phyloP scores from a whole-genome alignment of 2,329 filamentous ascomycete species.

The Aspergillus ibericus region DNA sequence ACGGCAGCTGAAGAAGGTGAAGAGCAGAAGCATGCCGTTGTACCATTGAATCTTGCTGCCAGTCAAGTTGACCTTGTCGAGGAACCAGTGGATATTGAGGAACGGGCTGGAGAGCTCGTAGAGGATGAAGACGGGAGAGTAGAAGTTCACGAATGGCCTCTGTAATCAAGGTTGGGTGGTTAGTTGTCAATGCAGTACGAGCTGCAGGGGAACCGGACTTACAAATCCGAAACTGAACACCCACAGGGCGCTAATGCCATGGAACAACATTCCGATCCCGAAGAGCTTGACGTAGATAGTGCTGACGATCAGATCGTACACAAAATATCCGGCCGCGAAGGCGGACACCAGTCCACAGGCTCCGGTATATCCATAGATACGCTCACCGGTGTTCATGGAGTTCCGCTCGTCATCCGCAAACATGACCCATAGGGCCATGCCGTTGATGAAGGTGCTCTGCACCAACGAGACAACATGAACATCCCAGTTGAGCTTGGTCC shows the following conservation, averaged over 20 bases:
- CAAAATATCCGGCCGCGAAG: conserved; percentile 63
- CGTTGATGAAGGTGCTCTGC: conserved; percentile 59
- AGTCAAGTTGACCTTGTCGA: conserved; percentile 66
- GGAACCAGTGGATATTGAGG: conserved; percentile 70
- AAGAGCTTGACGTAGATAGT: conserved; percentile 57
- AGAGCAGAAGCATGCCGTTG: conserved; percentile 61
- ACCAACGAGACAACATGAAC: conserved; percentile 65
- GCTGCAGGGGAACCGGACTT: conserved; percentile 36
- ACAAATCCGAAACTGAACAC: conserved; percentile 66
- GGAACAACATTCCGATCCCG: conserved; percentile 61
- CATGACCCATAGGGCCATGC: conserved; percentile 59
- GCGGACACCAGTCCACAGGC: conserved; percentile 59
- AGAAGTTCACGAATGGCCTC: conserved; percentile 67
- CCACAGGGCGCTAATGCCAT: conserved; percentile 60
- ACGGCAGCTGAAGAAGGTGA: conserved; percentile 62
- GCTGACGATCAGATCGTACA: conserved; percentile 64
- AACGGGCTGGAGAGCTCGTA: conserved; percentile 68
- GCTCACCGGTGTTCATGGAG: conserved; percentile 53
- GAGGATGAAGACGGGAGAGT: conserved; percentile 64
- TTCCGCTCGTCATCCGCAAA: conserved; percentile 56
- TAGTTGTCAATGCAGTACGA: neutral
- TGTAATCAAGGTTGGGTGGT: conserved; percentile 27
- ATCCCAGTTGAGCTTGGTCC: conserved; percentile 65
- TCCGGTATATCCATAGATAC: conserved; percentile 63
- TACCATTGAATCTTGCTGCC: conserved; percentile 62